phyloP scores from a whole-genome alignment of 2,329 filamentous ascomycete species.

The Aspergillus sp. region DNA sequence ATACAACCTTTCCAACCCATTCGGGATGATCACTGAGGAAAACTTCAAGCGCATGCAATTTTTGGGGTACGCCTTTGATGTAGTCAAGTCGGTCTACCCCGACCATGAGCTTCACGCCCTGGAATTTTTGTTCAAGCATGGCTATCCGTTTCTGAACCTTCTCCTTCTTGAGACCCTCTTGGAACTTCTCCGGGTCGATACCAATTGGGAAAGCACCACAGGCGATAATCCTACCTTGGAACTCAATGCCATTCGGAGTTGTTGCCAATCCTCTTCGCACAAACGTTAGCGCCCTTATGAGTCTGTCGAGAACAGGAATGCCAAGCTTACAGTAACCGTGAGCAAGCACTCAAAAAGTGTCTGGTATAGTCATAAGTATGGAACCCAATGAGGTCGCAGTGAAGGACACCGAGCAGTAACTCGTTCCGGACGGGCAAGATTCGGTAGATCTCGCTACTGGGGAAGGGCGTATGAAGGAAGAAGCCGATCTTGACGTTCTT shows the following conservation, averaged over 20 bases:
- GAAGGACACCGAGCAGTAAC: constrained; percentile 76
- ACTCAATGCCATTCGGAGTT: constrained; percentile 88
- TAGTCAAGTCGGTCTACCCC: constrained; percentile 96
- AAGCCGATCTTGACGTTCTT: constrained; percentile 97
- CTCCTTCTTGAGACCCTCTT: constrained; percentile 76
- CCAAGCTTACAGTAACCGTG: constrained; percentile 68
- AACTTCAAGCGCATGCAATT: constrained; percentile 90
- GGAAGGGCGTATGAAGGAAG: constrained; percentile 96
- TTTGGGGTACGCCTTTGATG: constrained; percentile 98
- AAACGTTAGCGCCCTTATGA: constrained; percentile 7
- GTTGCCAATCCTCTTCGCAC: constrained; percentile 48
- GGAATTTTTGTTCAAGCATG: constrained; percentile 79
- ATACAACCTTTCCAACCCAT: constrained; percentile 94
- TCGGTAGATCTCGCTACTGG: constrained; percentile 92
- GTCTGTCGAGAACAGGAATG: too few species aligned
- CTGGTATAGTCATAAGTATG: constrained; percentile 99
- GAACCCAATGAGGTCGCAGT: constrained; percentile 94
- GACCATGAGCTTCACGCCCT: constrained; percentile 92
- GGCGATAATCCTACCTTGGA: constrained; percentile 77
- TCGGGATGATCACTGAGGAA: constrained; percentile 96
- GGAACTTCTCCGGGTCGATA: constrained; percentile 95
- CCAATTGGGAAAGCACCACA: constrained; percentile 96
- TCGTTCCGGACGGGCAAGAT: constrained; percentile 89
- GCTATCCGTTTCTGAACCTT: constrained; percentile 84
- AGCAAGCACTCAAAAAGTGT: constrained; percentile 93